Evolutionary conservation across 73 alveolate species (phyloP), one percentile per base, ranked within the genome.

Genomic region (Paramecium sonneborni): DNA sequence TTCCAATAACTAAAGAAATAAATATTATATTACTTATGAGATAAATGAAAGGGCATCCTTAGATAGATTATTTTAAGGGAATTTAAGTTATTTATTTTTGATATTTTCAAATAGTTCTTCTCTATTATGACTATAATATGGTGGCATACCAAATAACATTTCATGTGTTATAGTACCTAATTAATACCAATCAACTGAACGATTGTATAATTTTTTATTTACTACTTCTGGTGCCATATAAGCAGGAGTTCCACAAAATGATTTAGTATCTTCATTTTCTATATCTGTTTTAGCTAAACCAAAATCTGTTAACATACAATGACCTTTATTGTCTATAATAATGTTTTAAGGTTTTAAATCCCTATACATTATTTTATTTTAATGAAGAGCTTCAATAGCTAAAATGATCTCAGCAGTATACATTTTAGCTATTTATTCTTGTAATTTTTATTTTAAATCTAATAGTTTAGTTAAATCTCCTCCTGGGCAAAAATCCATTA

Each of bases 401-500:
- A 96, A 94, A 24, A 95, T 84, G 43, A 96, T 85, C 68, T 96
- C 99, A 41, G 97, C 96, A 38, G 92, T 85, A 79, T 96, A 96
- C 92, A 96, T 93, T 86, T 88, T 95, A 20, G 99, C 98, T 43
- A 93, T 92, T n/a, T 95, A 95, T 85, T 96, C 99, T 30, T 85
- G 24, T 62, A 92, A 92, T 30, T 57, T 57, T 24, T 43, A 76
- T 18, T 92, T 94, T 56, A 58, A 85, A 32, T 92, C 74, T 10
- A 94, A 89, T 5, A 92, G 55, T 37, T 52, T 85, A 46, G 96
- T 95, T 23, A 97, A 79, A 93, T 97, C 99, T 11, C 99, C 98
- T 39, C 97, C 97, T 35, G 99, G 98, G 84, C 99, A 97, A 86
- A 92, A 96, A 87, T 97, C 99, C 85, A 97, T 94, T 52, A 97